Evolutionary conservation across 805 yeast species (phyloP), one percentile per base, ranked within the genome.

Genomic region (Candida morakotiae): DNA sequence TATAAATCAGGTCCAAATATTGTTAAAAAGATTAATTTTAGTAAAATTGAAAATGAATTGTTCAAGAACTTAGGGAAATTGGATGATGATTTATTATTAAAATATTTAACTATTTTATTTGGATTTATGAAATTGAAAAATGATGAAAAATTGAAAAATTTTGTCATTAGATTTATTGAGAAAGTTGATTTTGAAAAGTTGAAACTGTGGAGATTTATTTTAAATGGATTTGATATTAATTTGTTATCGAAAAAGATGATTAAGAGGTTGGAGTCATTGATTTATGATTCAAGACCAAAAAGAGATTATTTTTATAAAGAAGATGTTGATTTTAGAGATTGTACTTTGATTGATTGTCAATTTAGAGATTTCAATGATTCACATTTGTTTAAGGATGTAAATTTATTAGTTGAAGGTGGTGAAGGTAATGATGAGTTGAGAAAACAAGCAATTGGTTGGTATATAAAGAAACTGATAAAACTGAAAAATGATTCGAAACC

Each of bases 361-460:
- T 65, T 82, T 38, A 69, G 68, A 35, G 89, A 82, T 51, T 83
- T 81, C 46, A 66, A 79, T 44, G 88, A 83, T 48, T 62, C 60
- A 21, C 62, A 60, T 32, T 56, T 77, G 19, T 72, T 74, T 42
- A 44, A 43, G 29, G 47, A 55, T 32, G 48, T 51, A 11, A 46
- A 55, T 40, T 43, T 55, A 20, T 39, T 58, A 16, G 41, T 45
- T 20, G 57, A 58, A 11, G 58, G 56, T 31, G 34, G 21, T 15
- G 15, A 35, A 9, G 20, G 21, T 20, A 28, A 22, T 36, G 56
- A 53, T 37, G 32, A 37, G 5, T 47, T 54, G 40, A 48, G 72
- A 34, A 35, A 51, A 6, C 42, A 44, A 13, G 58, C 71, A 0
- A 39, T 59, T 8, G 38, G 56, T 17, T 52, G 48, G 3, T 39